These are phyloP conservation scores for Wakefieldia striispora DNA, from an alignment of 768 basidiomycete species.

Conservation along the genomic window DNA sequence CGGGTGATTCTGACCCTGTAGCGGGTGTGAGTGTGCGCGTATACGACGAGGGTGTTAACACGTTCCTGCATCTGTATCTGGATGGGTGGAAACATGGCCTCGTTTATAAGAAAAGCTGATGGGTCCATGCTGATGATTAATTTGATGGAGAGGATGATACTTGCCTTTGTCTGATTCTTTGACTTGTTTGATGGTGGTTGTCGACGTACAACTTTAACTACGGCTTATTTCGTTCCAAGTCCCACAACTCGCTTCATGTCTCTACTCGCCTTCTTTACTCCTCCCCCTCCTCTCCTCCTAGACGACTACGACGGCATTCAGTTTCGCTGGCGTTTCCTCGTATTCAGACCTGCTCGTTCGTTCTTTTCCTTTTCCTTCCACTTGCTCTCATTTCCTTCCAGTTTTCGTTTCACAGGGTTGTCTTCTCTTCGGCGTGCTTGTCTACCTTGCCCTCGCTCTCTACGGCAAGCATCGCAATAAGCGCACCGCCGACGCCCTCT, in stretches of 20 bases:
- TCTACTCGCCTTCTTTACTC: conserved; percentile 13
- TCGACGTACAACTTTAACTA: not conserved
- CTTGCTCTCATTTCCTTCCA: conserved; percentile 18
- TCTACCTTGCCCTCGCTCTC: conserved; percentile 57
- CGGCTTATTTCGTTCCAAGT: not conserved
- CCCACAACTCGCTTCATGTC: conserved; percentile 8
- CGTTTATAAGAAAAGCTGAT: conserved; percentile 12
- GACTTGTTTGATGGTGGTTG: conserved; percentile 11
- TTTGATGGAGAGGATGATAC: conserved; percentile 3
- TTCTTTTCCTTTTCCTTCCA: conserved; percentile 1
- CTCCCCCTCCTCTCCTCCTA: conserved; percentile 19
- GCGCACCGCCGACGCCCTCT: conserved; percentile 65
- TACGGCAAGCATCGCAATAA: conserved; percentile 61
- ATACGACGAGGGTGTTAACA: not conserved
- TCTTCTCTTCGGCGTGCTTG: conserved; percentile 49
- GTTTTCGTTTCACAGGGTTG: conserved; percentile 67
- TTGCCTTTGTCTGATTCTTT: conserved; percentile 11
- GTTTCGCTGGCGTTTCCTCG: conserved; percentile 69
- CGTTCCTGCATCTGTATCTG: conserved; percentile 33
- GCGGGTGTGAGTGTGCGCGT: conserved; percentile 2
- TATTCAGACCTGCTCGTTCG: conserved; percentile 78
- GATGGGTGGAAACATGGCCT: conserved; percentile 21
- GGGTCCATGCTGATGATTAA: conserved; percentile 29
- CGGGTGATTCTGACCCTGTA: conserved; percentile 35
- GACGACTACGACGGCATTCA: conserved; percentile 73